Evolutionary conservation across 2,329 filamentous ascomycete species (phyloP), one percentile per base, ranked within the genome.

Genomic region (Hortaea sp.): DNA sequence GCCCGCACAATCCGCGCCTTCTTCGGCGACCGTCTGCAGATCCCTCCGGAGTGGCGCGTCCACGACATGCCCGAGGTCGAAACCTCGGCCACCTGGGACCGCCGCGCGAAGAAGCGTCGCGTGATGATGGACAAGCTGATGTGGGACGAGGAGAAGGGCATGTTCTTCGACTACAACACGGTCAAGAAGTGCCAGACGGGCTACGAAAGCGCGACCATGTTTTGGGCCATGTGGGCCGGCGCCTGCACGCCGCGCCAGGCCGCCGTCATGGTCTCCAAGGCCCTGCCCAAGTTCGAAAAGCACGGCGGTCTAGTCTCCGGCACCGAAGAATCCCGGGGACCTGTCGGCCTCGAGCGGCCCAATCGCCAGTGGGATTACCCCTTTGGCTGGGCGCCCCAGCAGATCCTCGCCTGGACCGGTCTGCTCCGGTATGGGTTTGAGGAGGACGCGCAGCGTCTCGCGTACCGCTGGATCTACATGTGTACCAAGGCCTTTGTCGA

Each of bases 321-420:
- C 45, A 95, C 90, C 0, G 82, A 95, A 63, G 79, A 88, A 66
- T 95, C 88, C 45, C 85, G 92, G 39, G 92, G 92, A 37, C 71
- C 75, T 30, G 73, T 95, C 50, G 82, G 85, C 9, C 68, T 95
- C 35, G 79, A 89, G 57, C 78, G 90, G 41, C 92, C 92, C 6
- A 97, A 95, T 66, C 81, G 92, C 57, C 92, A 98, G 65, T 98
- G 92, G 92, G 92, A 98, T 65, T 97, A 88, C 64, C 92, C 92
- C 0, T 97, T 92, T 63, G 92, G 92, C 49, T 98, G 92, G 92
- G 92, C 92, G 46, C 92, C 92, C 30, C 92, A 98, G 72, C 92
- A 98, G 71, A 97, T 98, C 71, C 79, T 98, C 38, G 90, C 92
- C 1, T 98, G 92, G 92, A 89, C 87, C 1, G 92, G 89, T 2